Percentiles rank a stretch among this genome's conserved stretches.
Evolutionary conservation across 768 basidiomycete genomes (phyloP).

Genomic region (Coprinellus aureogranulatus): DNA sequence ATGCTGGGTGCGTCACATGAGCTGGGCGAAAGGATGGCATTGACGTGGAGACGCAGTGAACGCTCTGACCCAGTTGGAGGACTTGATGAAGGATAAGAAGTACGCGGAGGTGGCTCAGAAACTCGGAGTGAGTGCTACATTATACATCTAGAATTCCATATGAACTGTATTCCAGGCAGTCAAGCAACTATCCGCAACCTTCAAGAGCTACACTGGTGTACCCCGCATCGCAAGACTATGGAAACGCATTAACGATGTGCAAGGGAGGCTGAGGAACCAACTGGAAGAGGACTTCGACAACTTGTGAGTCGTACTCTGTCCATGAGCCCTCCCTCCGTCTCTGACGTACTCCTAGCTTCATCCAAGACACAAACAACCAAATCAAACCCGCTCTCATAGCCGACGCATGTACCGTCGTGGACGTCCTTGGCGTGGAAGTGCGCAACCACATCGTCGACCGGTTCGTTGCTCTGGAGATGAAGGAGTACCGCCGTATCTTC

Average conservation of each 20-base stretch:
- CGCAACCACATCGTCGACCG: slow-evolving; percentile 80
- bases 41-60: slow-evolving; percentile 54
- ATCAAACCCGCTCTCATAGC: slow-evolving; percentile 63
- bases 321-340: neutral
- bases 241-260: slow-evolving; percentile 76
- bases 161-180: slow-evolving; percentile 57
- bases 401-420: slow-evolving; percentile 86
- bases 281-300: slow-evolving; percentile 90
- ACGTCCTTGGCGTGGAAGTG: slow-evolving; percentile 84
- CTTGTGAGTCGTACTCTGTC: slow-evolving; percentile 59
- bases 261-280: slow-evolving; percentile 75
- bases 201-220: slow-evolving; percentile 77
- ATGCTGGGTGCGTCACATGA: slow-evolving; percentile 74
- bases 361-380: slow-evolving; percentile 71
- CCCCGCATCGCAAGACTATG: slow-evolving; percentile 75
- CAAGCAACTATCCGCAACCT: slow-evolving; percentile 77
- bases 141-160: slow-evolving; percentile 4
- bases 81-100: slow-evolving; percentile 69
- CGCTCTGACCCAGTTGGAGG: slow-evolving; percentile 77
- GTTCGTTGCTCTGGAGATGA: slow-evolving; percentile 85
- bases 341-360: slow-evolving; percentile 51
- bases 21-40: neutral
- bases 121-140: slow-evolving; percentile 50
- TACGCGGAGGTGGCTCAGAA: slow-evolving; percentile 85
- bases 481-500: slow-evolving; percentile 96